Evolutionary conservation across 129 eudicot species (phyloP), one percentile per base, ranked within the genome.

Genomic region (Tagetes patula): DNA sequence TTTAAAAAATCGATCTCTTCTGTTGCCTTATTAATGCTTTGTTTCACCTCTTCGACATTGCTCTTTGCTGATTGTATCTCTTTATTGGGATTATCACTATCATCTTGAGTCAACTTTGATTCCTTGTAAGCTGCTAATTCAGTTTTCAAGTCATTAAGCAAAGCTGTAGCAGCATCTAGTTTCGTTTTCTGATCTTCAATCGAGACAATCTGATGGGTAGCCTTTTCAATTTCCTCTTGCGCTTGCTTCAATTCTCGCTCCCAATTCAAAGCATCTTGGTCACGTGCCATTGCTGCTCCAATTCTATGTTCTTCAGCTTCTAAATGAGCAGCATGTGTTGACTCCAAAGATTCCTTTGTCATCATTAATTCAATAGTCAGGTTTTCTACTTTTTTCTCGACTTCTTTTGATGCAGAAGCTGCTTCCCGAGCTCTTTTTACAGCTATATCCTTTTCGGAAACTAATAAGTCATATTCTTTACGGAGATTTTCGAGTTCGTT

Each of bases 241-340:
- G 93, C 96, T 33, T 81, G 82, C 78, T 85, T 90, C 73, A 94
- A 50, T 61, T 94, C 97, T 75, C 80, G 84, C 68, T 88, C 96
- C 96, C 96, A 90, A 61, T 74, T 77, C 11, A 90, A 81, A 52
- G 52, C 67, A 49, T 94, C 97, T 82, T 94, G 91, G 11, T 89
- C 98, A 68, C 77, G 84, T 1, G 91, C 96, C 90, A 90, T 82
- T 12, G 80, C 85, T 1, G 89, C 96, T 65, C 92, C 96, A 43
- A 90, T 83, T 60, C 96, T 67, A 36, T 90, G 96, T 38, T 94
- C 98, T 87, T 94, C 98, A 2, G 96, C 97, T 77, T 94, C 98
- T 62, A 94, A 33, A 81, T 94, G 98, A 36, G 96, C 87, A 52
- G 97, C 96, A 5, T 90, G 98, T 11, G 98, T 89, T 13, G 96